A percentile compares a stretch with the other conserved stretches of the same genome.
These are phyloP conservation scores for Hypomontagnella submonticulosa DNA, from an alignment of 495 filamentous ascomycete species.

Conservation along the genomic window DNA sequence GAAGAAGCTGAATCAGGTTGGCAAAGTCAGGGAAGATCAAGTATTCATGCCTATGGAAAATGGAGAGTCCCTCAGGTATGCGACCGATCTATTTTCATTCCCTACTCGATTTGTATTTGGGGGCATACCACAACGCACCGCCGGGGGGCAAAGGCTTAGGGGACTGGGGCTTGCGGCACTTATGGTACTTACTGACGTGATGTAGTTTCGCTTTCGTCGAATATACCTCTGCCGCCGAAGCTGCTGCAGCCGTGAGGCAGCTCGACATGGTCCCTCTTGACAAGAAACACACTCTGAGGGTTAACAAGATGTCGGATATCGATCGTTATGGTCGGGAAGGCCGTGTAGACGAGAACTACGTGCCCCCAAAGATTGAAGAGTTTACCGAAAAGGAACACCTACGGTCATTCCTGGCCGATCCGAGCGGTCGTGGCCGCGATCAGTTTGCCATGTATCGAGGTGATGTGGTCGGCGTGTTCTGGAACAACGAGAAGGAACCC, in stretches of 20 bases:
- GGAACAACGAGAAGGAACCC: constrained; percentile 94
- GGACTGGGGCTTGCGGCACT: too few species aligned
- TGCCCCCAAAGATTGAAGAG: constrained; percentile 76
- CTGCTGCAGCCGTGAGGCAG: constrained; percentile 83
- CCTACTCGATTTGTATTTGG: too few species aligned
- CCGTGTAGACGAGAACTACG: constrained; percentile 89
- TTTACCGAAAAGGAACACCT: constrained; percentile 95
- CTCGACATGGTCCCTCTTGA: constrained; percentile 87
- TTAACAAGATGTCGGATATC: constrained; percentile 98
- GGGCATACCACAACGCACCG: too few species aligned
- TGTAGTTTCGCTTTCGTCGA: constrained; percentile 92
- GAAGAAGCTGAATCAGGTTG: constrained; percentile 86
- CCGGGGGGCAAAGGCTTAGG: too few species aligned
- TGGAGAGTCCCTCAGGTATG: constrained; percentile 84
- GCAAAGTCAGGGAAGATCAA: constrained; percentile 83
- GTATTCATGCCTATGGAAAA: constrained; percentile 93
- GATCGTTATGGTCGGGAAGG: constrained; percentile 96
- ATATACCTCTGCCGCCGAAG: constrained; percentile 92
- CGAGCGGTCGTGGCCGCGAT: constrained; percentile 86
- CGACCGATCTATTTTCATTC: not conserved
- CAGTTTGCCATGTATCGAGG: constrained; percentile 92
- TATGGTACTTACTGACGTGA: constrained; percentile 23
- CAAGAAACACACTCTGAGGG: constrained; percentile 91
- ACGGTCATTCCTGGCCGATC: constrained; percentile 89
- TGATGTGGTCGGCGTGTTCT: constrained; percentile 93